Evolutionary conservation across 2,329 filamentous ascomycete species (phyloP).

Genomic region (Aspergillus tamarii): DNA sequence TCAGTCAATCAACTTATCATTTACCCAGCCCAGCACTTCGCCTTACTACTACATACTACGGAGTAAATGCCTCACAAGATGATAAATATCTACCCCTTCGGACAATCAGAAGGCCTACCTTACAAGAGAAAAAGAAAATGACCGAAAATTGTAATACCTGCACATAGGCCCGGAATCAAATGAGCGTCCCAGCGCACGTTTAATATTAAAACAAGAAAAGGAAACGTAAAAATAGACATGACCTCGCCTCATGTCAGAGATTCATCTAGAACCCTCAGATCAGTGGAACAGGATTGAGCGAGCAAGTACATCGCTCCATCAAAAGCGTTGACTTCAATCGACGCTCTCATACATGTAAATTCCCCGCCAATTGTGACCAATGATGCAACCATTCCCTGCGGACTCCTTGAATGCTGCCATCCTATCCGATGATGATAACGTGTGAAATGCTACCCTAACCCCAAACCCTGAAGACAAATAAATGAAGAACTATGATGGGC

Average conservation of each 20-base stretch:
- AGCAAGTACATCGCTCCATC: conserved; percentile 12
- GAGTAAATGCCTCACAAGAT: background rate
- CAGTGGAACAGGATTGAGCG: conserved; percentile 4
- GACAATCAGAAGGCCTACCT: background rate
- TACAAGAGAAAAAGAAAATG: background rate
- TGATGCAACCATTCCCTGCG: conserved; percentile 24
- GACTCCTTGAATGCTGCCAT: conserved; percentile 28
- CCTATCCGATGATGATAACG: conserved; percentile 17
- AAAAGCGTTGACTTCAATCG: conserved; percentile 11
- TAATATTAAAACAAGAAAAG: conserved; percentile 25
- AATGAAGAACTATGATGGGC: conserved; percentile 14
- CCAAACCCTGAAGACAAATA: conserved; percentile 12
- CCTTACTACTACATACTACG: background rate
- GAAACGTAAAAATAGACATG: conserved; percentile 22
- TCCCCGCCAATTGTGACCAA: conserved; percentile 22
- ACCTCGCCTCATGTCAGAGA: conserved; percentile 4
- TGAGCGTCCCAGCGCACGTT: conserved; percentile 26
- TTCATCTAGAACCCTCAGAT: conserved; percentile 16
- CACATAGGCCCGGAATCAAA: conserved; percentile 10
- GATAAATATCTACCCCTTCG: background rate
- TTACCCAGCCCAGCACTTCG: background rate
- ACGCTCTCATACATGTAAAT: conserved; percentile 10
- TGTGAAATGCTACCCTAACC: conserved; percentile 16
- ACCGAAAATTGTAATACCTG: background rate
- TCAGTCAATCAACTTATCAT: background rate